These are phyloP conservation scores for Suillus ampliporus DNA, from an alignment of 768 basidiomycete species.

Conservation along the genomic window DNA sequence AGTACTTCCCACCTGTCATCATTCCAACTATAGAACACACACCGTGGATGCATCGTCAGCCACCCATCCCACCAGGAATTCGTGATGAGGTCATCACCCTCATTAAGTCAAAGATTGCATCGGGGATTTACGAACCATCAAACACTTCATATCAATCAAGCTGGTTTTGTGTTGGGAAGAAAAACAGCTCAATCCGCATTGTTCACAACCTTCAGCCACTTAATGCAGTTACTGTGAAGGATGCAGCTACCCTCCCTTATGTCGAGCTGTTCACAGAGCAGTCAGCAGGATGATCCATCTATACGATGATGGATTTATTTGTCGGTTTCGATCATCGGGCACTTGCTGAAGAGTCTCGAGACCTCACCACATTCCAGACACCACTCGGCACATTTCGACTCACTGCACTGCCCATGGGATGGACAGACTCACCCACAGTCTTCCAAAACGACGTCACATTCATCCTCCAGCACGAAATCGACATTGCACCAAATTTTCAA, in stretches of 20 bases:
- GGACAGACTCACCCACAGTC: constrained; percentile 44
- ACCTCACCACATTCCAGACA: constrained; percentile 20
- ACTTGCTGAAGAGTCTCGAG: no score
- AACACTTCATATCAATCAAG: constrained; percentile 40
- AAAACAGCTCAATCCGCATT: constrained; percentile 24
- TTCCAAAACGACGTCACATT: constrained; percentile 45
- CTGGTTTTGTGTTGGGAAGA: constrained; percentile 47
- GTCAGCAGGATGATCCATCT: no score
- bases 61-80: no score
- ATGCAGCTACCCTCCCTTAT: constrained; percentile 16
- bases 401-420: constrained; percentile 46
- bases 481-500: constrained; percentile 25
- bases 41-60: no score
- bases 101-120: no score
- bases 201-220: constrained; percentile 31
- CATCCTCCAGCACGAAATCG: constrained; percentile 9
- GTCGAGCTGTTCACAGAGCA: constrained; percentile 17
- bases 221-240: constrained; percentile 13
- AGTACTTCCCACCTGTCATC: constrained; percentile 40
- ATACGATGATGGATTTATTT: no score
- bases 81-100: no score
- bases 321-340: no score
- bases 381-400: constrained; percentile 21
- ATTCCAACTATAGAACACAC: no score
- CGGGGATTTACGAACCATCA: constrained; percentile 44